A percentile compares a stretch with the other conserved stretches of the same genome.
phyloP scores from a whole-genome alignment of 768 basidiomycete species.

The Tylopilus sp. region DNA sequence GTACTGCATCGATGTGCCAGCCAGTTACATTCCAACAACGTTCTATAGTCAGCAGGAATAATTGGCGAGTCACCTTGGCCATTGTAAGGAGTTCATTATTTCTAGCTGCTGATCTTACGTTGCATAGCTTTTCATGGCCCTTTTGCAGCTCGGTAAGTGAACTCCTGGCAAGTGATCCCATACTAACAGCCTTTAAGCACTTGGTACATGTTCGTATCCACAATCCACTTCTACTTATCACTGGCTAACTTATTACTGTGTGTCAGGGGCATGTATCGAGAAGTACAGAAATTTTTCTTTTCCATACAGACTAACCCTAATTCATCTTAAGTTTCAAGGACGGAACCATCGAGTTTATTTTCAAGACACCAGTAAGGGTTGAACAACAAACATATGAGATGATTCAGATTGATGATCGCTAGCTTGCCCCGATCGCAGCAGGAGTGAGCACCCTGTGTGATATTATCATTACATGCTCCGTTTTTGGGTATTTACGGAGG shows the following conservation, averaged over 20 bases:
- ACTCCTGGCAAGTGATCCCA: too few relatives aligned
- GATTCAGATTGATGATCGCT: too few relatives aligned
- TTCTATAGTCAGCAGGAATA: constrained; percentile 1
- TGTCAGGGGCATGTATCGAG: neutral
- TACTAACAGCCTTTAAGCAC: neutral
- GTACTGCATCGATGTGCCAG: too few relatives aligned
- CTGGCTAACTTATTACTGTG: neutral
- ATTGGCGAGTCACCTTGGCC: neutral
- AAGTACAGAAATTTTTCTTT: neutral
- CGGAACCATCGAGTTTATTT: constrained; percentile 5
- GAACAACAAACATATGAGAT: too few relatives aligned
- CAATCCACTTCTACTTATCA: neutral
- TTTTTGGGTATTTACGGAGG: constrained; percentile 10
- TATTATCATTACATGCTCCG: constrained; percentile 7
- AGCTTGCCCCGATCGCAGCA: constrained; percentile 10
- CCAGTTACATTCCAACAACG: neutral
- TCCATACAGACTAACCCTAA: neutral
- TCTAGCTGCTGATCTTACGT: neutral
- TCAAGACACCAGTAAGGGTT: constrained; percentile 6
- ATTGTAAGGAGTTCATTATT: neutral
- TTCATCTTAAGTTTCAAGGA: neutral
- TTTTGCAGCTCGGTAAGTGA: constrained; percentile 6
- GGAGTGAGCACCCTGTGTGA: constrained; percentile 10
- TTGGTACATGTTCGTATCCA: constrained; percentile 11
- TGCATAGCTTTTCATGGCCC: neutral